Conservation (phyloP, 805 yeast genomes). For the Vanderwaltozyma verrucispora region DNA sequence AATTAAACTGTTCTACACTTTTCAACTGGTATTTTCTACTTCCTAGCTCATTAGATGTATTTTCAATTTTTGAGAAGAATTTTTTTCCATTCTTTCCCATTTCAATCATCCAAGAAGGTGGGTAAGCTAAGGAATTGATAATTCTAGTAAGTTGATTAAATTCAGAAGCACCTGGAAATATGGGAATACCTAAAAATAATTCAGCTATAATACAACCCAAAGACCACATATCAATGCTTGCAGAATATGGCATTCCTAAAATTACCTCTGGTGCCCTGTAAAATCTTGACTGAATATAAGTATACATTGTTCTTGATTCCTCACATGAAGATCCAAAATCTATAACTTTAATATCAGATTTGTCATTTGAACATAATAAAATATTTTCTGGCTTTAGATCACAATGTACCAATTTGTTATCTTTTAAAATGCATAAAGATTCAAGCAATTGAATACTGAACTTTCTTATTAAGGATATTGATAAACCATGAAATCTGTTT, state of each 20-base stretch:
- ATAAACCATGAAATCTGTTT: constrained; percentile 85
- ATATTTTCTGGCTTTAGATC: constrained; percentile 96
- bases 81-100: constrained; percentile 77
- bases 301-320: constrained; percentile 77
- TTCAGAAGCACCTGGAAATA: constrained; percentile 91
- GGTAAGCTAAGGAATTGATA: constrained; percentile 68
- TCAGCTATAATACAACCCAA: constrained; percentile 89
- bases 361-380: constrained; percentile 54
- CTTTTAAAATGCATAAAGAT: constrained; percentile 69
- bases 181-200: constrained; percentile 78
- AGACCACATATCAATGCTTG: constrained; percentile 96
- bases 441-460: constrained; percentile 75
- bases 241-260: constrained; percentile 81
- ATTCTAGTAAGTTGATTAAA: constrained; percentile 81
- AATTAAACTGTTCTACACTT: constrained; percentile 38
- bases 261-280: constrained; percentile 96
- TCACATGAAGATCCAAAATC: constrained; percentile 96
- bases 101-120: constrained; percentile 94
- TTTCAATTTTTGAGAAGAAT: constrained; percentile 31
- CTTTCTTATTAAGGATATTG: constrained; percentile 64
- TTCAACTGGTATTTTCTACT: constrained; percentile 30
- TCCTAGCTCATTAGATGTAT: too few relatives aligned
- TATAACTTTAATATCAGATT: constrained; percentile 79
- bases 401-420: constrained; percentile 81
- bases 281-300: constrained; percentile 86